phyloP scores from a whole-genome alignment of 768 basidiomycete genomes.

The Termitomyces sp. region DNA sequence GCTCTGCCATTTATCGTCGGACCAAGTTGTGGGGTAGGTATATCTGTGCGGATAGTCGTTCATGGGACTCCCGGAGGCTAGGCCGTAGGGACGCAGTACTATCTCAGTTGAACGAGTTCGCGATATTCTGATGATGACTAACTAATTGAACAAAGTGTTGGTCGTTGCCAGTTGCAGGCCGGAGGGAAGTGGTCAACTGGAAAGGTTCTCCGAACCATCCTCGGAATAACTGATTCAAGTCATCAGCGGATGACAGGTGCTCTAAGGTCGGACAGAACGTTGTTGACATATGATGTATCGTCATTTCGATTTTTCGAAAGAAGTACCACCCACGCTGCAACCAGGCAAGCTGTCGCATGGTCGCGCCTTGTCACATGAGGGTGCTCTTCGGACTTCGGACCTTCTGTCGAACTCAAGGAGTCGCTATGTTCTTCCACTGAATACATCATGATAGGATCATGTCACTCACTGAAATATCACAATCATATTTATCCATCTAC shows the following conservation, averaged over 20 bases:
- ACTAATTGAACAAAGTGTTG: constrained; percentile 10
- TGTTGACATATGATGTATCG: constrained; percentile 5
- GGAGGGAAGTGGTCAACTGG: constrained; percentile 3
- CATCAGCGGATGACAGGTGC: constrained; percentile 12
- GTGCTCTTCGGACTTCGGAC: not conserved
- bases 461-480: not conserved
- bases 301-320: not conserved
- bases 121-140: not conserved
- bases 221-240: constrained; percentile 13
- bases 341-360: too few species aligned
- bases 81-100: too few species aligned
- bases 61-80: constrained; percentile 6
- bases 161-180: too few species aligned
- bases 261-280: constrained; percentile 6
- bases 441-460: not conserved
- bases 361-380: not conserved
- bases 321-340: too few species aligned
- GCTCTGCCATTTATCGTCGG: too few species aligned
- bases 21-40: not conserved
- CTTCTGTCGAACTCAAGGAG: not conserved
- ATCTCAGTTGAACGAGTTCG: constrained; percentile 2
- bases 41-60: constrained; percentile 1
- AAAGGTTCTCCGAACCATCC: constrained; percentile 13
- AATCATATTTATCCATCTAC: not conserved
- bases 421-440: not conserved